Percentiles rank a stretch among this genome's conserved stretches.
Evolutionary conservation across 352 stramenopile species (phyloP).

Genomic region (Phytophthora idaei): DNA sequence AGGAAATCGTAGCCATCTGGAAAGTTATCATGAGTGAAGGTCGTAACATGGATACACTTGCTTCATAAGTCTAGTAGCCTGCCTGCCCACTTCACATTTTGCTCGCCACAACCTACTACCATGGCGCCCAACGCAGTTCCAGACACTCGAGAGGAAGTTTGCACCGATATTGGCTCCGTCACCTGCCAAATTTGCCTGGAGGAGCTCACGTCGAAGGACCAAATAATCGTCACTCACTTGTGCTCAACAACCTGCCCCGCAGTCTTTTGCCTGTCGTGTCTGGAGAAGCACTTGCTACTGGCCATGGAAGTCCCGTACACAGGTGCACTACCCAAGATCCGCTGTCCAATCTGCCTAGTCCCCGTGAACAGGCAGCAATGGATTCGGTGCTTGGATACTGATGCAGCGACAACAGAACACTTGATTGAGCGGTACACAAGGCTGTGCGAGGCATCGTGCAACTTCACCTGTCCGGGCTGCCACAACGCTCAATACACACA

Average conservation of each 20-base stretch:
- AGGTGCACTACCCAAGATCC: conserved; percentile 45
- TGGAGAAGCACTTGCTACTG: conserved; percentile 33
- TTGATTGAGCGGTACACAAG: conserved; percentile 17
- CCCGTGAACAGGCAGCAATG: conserved; percentile 37
- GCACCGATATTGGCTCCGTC: background rate
- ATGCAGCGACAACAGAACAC: background rate
- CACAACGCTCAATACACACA: conserved; percentile 39
- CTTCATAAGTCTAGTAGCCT: background rate
- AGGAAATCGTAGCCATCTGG: background rate
- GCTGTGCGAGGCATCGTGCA: conserved; percentile 31
- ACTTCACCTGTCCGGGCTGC: conserved; percentile 35
- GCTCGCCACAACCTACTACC: background rate
- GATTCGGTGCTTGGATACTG: conserved; percentile 11
- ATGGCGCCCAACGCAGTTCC: conserved; percentile 19
- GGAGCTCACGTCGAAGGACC: conserved; percentile 16
- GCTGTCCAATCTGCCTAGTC: conserved; percentile 48
- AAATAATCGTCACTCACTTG: conserved; percentile 16
- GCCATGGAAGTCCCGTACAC: conserved; percentile 39
- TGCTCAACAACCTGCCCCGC: conserved; percentile 39
- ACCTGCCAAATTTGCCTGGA: conserved; percentile 55
- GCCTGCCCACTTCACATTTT: conserved; percentile 19
- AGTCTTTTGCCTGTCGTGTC: conserved; percentile 39
- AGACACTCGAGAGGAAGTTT: background rate
- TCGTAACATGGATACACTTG: conserved; percentile 6
- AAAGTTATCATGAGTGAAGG: conserved; percentile 6